These are phyloP conservation scores for Eremomyces bilateralis DNA, from an alignment of 495 filamentous ascomycete species.

Conservation along the genomic window DNA sequence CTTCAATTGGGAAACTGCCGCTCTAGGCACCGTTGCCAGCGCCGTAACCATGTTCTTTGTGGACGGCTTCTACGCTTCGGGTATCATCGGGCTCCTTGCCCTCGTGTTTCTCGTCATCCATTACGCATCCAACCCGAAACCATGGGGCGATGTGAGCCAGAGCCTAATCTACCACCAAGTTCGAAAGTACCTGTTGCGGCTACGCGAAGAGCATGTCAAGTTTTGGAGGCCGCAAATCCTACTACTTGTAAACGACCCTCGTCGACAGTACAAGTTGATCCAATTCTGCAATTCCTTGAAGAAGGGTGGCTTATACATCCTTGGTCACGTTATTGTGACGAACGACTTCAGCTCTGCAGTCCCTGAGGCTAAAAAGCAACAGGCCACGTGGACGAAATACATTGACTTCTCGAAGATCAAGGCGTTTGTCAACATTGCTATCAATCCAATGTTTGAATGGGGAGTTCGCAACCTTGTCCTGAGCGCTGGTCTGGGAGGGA, in stretches of 20 bases:
- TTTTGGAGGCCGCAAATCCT: constrained; percentile 80
- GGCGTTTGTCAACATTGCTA: constrained; percentile 68
- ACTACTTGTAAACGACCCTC: constrained; percentile 61
- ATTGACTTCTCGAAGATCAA: constrained; percentile 77
- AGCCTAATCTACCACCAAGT: constrained; percentile 84
- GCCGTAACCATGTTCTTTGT: constrained; percentile 76
- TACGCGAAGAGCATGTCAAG: constrained; percentile 77
- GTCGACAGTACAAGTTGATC: constrained; percentile 56
- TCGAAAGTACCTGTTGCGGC: constrained; percentile 61
- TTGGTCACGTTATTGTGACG: constrained; percentile 73
- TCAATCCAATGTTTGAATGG: constrained; percentile 70
- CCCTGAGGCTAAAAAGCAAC: constrained; percentile 60
- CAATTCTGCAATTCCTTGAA: constrained; percentile 86
- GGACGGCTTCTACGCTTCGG: constrained; percentile 60
- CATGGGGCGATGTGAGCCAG: constrained; percentile 80
- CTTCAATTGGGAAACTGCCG: constrained; percentile 71
- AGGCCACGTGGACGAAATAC: constrained; percentile 63
- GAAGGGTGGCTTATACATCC: constrained; percentile 65
- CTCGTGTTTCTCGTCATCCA: constrained; percentile 68
- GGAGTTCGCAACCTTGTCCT: constrained; percentile 64
- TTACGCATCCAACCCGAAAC: constrained; percentile 63
- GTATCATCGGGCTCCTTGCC: constrained; percentile 50
- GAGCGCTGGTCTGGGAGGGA: constrained; percentile 67
- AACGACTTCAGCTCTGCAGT: constrained; percentile 60
- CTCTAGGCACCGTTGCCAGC: constrained; percentile 48